Base-by-base conservation (phyloP, 2,329 filamentous ascomycete genomes). In the Lasiodiplodia gonubiensis region DNA sequence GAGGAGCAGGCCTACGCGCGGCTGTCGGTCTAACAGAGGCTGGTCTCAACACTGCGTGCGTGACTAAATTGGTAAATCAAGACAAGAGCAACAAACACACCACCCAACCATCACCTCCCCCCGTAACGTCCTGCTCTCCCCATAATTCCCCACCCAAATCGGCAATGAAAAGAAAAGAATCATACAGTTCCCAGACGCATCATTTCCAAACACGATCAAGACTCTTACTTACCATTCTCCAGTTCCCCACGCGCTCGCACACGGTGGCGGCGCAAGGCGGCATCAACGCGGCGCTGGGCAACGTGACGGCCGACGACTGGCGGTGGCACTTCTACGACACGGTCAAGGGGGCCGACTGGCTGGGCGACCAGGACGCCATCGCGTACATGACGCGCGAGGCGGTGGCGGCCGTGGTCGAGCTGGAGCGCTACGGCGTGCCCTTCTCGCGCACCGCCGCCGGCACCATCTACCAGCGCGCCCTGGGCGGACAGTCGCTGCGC, bases 231-330 rank as follows among this genome's bases (percentile, higher is more conserved):
- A n/a, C n/a, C n/a, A n/a, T n/a, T n/a, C n/a, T n/a, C n/a, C n/a
- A 66, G 39, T 89, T 89, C 75, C 86, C 86, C 37, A 89, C 88
- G 21, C 81, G 88, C 78, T 86, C 84, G 71, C 87, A 89, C 77
- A 90, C 87, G 12, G 88, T 89, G 68, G 88, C 88, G n/a, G 88
- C 88, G 27, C 88, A 90, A 77, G 87, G 88, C 70, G 88, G 88
- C 70, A 89, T 89, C 74, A 87, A 87, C 74, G 85, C 85, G 11
- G 85, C 85, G 3, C 76, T 87, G 18, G 85, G 84, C 70, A 86
- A 86, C 71, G 85, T 85, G 82, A 82, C 81, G 48, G 77, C 82
- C 71, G 85, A 87, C 73, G 84, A 86, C 70, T 88, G 84, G 83
- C 80, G 85, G 67, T 87, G 85, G 85, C 85, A 88, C 74, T 85